Base-by-base conservation (phyloP, 2,329 filamentous ascomycete genomes). In the Dactylellina leptospora region DNA sequence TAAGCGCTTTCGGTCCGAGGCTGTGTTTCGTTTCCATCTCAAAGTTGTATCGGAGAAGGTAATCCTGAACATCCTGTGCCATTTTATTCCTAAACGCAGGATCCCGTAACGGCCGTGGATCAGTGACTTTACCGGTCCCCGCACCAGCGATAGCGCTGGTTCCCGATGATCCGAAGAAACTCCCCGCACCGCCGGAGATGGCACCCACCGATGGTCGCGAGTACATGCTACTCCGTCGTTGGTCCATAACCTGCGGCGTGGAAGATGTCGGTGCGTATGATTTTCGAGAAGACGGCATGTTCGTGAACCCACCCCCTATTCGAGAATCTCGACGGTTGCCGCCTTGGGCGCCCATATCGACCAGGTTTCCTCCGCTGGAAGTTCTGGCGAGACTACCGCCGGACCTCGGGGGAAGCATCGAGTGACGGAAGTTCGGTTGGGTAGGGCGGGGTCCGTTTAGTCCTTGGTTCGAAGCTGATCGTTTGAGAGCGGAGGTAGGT, bases 21-120 rank as follows among this genome's bases (percentile, higher is more conserved):
- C 88, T 89, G 79, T 97, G 91, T 81, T 96, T 97, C 88, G 96
- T 96, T 76, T 97, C 93, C 85, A 97, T 88, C 80, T 99, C 95
- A 77, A 97, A 99, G 78, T 97, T 96, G 80, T 97, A 89, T 64
- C 93, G 88, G 0, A 91, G 88, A 78, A 99, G 85, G 78, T 96
- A 99, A 75, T 99, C 95, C 75, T 96, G 82, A 61, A 99, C 81
- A 77, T 99, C 93, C 76, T 95, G 90, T 5, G 90, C 91, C 80
- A 99, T 93, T 63, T 89, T 87, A 27, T 87, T 85, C 78, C 96
- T 91, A 76, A 90, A 96, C 20, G 85, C 85, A 36, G 90, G 85
- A 78, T 97, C 92, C 78, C 89, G 90, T 58, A 97, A 82, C 11
- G 93, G 90, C 63, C 96, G 87, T 0, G 95, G 93, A 78, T 99